Percentiles rank a stretch among this genome's conserved stretches.
Evolutionary conservation across 768 basidiomycete species (phyloP).

Genomic region (Kwoniella sp.): DNA sequence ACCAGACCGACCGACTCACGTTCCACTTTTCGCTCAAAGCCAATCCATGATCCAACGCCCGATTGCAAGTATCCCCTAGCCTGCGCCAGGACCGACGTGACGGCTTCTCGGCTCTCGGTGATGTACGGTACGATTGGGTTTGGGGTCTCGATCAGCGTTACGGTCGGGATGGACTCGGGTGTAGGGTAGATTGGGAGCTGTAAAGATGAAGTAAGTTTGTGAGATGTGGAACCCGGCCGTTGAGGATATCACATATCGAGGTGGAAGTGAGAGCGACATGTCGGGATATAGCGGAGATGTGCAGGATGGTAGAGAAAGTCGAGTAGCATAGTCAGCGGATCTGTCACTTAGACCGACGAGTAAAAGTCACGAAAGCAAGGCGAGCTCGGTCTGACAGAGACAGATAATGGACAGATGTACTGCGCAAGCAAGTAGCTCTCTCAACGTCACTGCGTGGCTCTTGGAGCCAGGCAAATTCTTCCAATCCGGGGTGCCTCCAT

Average conservation of each 20-base stretch:
- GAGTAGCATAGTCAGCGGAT: background rate
- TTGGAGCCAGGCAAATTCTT: too few relatives aligned
- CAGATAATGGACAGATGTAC: too few relatives aligned
- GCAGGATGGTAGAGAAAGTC: too few relatives aligned
- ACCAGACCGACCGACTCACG: slow-evolving; percentile 59
- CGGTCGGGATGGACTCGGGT: slow-evolving; percentile 60
- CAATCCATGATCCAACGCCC: slow-evolving; percentile 79
- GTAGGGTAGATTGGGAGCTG: slow-evolving; percentile 83
- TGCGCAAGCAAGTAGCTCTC: too few relatives aligned
- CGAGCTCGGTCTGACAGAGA: too few relatives aligned
- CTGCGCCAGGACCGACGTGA: slow-evolving; percentile 64
- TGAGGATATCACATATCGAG: too few relatives aligned
- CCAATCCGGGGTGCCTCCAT: too few relatives aligned
- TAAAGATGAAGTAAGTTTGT: background rate
- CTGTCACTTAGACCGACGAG: too few relatives aligned
- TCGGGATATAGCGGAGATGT: too few relatives aligned
- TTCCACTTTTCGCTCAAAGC: slow-evolving; percentile 80
- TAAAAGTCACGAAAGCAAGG: too few relatives aligned
- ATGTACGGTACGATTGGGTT: slow-evolving; percentile 78
- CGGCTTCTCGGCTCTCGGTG: slow-evolving; percentile 67
- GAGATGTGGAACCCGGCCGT: too few relatives aligned
- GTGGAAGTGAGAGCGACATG: background rate
- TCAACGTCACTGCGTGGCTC: background rate
- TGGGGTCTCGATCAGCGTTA: slow-evolving; percentile 73
- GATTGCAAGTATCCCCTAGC: slow-evolving; percentile 71